Evolutionary conservation across 805 yeast genomes (phyloP), one percentile per base, ranked within the genome.

Genomic region (Cyberlindnera veronae): DNA sequence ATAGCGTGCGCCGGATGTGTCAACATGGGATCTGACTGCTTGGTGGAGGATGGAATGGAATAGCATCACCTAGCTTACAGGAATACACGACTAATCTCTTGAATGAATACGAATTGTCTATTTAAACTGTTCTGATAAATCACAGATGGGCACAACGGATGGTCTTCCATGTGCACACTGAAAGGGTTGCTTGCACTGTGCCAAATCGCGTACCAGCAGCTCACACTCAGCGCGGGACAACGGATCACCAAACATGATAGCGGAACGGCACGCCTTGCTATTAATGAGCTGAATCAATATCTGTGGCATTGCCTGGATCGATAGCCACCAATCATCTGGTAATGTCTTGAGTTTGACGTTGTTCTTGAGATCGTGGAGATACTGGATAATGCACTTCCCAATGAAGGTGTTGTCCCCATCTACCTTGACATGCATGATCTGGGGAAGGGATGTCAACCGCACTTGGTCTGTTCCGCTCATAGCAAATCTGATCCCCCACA

Each of bases 81-180:
- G n/a, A n/a, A n/a, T n/a, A n/a, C n/a, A n/a, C n/a, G n/a, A n/a
- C n/a, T n/a, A n/a, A n/a, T n/a, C n/a, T n/a, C n/a, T n/a, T n/a
- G n/a, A n/a, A n/a, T n/a, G n/a, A n/a, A n/a, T n/a, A n/a, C n/a
- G n/a, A 22, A 12, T 30, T 12, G 22, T 32, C 6, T 18, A 24
- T 15, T 24, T 14, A 4, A 44, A 33, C 29, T 41, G 39, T 18
- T 42, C 34, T 14, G 45, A 22, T 20, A 38, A 34, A 28, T 62
- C 59, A 23, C 61, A 61, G 4, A 77, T 44, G 0, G 90, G 89
- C 2, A 77, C 71, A 11, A 82, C 57, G 0, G 88, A 74, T 0
- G 95, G 95, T 41, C 95, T 61, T 0, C 95, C 95, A 58, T 87
- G 95, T 0, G 95, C 95, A 66, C 95, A 88, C 40, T 74, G 79